phyloP scores from a whole-genome alignment of 2,329 filamentous ascomycete genomes.

The Cladorrhinum sp. region DNA sequence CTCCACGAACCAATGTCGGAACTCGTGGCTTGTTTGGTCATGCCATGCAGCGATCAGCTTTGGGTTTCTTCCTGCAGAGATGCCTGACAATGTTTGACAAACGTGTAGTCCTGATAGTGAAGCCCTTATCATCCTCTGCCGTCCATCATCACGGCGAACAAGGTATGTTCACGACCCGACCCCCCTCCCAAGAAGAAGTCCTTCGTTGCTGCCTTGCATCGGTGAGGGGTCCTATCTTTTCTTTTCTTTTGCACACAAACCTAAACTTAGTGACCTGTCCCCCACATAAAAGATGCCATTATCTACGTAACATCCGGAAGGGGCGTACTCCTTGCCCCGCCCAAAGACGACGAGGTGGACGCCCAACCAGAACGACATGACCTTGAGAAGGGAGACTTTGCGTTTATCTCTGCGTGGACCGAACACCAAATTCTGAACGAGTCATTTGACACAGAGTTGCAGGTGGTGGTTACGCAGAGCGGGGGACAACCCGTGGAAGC shows the following conservation, averaged over 20 bases:
- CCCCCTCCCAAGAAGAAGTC: neutral
- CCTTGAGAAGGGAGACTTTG: constrained; percentile 64
- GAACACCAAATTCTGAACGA: constrained; percentile 71
- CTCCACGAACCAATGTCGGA: neutral
- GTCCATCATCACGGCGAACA: constrained; percentile 70
- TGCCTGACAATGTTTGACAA: neutral
- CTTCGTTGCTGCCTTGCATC: neutral
- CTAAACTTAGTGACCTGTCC: constrained; percentile 6
- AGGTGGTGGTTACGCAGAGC: constrained; percentile 64
- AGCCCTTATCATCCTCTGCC: constrained; percentile 58
- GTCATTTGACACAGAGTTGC: constrained; percentile 54
- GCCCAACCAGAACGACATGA: constrained; percentile 51
- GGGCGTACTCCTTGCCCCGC: constrained; percentile 57
- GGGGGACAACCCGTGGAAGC: constrained; percentile 60
- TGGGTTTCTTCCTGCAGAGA: neutral
- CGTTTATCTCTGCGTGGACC: constrained; percentile 65
- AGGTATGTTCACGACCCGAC: constrained; percentile 41
- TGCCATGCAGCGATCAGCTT: neutral
- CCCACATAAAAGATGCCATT: constrained; percentile 56
- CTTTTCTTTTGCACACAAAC: neutral
- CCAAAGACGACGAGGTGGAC: constrained; percentile 43
- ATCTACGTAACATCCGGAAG: constrained; percentile 62
- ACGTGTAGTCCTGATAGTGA: constrained; percentile 57
- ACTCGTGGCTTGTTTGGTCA: neutral
- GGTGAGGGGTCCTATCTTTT: neutral